A percentile compares a stretch with the other conserved stretches of the same genome.
These are phyloP conservation scores for Scheffersomyces ergatensis DNA, from an alignment of 805 yeast genomes.

Conservation along the genomic window DNA sequence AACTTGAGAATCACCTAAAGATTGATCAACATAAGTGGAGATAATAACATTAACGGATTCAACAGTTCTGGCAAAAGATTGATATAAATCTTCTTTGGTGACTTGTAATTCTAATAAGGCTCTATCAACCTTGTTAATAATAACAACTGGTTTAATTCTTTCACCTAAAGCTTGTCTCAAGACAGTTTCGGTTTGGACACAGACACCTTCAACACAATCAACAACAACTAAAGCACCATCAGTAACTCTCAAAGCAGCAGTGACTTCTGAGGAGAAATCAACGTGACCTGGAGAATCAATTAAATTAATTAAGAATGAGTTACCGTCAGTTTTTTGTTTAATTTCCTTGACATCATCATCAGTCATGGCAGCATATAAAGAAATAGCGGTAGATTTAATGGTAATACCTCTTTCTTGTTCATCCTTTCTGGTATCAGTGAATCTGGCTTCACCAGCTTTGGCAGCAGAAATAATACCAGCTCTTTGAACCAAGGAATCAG, in stretches of 20 bases:
- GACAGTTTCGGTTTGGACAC: conserved; percentile 99
- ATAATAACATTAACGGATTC: conserved; percentile 99
- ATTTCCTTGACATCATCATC: conserved; percentile 87
- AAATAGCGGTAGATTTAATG: conserved; percentile 97
- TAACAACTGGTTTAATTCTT: conserved; percentile 98
- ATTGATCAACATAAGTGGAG: conserved; percentile 88
- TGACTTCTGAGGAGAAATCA: conserved; percentile 99
- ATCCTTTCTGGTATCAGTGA: conserved; percentile 99
- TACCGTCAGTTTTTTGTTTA: conserved; percentile 90
- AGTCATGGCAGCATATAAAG: conserved; percentile 83
- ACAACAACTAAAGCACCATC: conserved; percentile 99
- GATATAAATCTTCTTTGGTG: conserved; percentile 98
- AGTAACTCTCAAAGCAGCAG: conserved; percentile 99
- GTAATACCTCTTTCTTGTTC: conserved; percentile 99
- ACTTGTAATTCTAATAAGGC: conserved; percentile 98
- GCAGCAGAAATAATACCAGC: conserved; percentile 99
- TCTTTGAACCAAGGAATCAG: conserved; percentile 98
- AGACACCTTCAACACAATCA: conserved; percentile 99
- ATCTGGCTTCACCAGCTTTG: conserved; percentile 99
- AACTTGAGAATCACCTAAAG: conserved; percentile 94
- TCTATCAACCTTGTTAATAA: conserved; percentile 99
- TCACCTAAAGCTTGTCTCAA: conserved; percentile 98
- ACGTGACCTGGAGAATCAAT: conserved; percentile 99
- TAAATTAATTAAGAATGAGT: conserved; percentile 94
- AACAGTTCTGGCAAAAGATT: conserved; percentile 96